Evolutionary conservation across 208 protist species (phyloP), one percentile per base, ranked within the genome.

Genomic region (Angomonas deanei): DNA sequence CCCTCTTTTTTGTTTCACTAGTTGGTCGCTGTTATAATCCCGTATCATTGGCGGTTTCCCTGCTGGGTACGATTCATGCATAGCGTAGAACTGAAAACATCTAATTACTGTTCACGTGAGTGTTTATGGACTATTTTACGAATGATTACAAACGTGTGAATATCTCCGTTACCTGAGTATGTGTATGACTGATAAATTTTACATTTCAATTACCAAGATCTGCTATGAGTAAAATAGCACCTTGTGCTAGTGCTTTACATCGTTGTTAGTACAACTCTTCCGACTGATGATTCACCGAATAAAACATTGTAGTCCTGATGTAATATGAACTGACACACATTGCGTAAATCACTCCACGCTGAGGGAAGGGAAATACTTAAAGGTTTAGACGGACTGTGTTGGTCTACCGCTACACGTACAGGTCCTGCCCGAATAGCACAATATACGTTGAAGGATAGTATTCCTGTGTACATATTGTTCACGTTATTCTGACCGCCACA

Each of bases 191-290:
- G 82, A 88, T 68, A 81, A 73, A 65, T 61, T 78, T 78, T 88
- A 75, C 80, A 55, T 70, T 59, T 32, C 78, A n/a, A 66, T 66
- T 76, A 83, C 82, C 82, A 88, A 88, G 82, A 88, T 88, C 79
- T 87, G 80, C 80, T 82, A 90, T 90, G 79, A 86, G 54, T 33
- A 19, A 28, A 11, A 24, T 53, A 31, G 19, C 6, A 61, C 23
- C 49, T 53, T 71, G 26, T 60, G 26, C 31, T 4, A 4, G 36
- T 38, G 24, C 24, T 64, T 56, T 58, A 32, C 28, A 32, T 56
- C 17, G 23, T 32, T 3, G 21, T 56, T 56, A 11, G 8, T 32
- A 56, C n/a, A 15, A n/a, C 28, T 32, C 28, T 32, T 42, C 36
- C 36, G 11, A 8, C 15, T 15, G 8, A 42, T 42, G 50, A 56